Percentiles rank a stretch among this genome's conserved stretches.
These are phyloP conservation scores for Xylariaceae sp. DNA, from an alignment of 2,329 filamentous ascomycete genomes.

Conservation along the genomic window DNA sequence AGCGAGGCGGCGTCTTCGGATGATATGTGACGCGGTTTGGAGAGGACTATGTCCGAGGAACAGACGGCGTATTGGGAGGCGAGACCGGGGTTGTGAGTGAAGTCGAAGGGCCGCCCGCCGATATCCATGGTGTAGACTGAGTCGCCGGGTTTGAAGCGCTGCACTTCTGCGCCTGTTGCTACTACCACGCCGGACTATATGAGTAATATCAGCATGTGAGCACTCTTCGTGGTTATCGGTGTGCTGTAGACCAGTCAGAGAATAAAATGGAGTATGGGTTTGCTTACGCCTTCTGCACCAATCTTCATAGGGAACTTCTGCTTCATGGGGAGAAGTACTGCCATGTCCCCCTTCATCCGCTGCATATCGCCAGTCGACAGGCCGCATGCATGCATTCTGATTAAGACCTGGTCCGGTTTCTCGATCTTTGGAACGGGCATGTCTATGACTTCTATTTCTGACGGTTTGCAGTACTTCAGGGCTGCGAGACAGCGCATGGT, in stretches of 20 bases:
- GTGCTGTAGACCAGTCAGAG: not conserved
- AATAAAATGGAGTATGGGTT: not conserved
- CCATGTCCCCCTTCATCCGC: slow-evolving; percentile 31
- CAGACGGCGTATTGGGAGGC: slow-evolving; percentile 39
- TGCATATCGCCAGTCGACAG: slow-evolving; percentile 31
- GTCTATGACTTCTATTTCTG: slow-evolving; percentile 36
- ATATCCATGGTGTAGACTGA: slow-evolving; percentile 37
- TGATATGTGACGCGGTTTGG: slow-evolving; percentile 26
- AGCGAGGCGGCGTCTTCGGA: slow-evolving; percentile 37
- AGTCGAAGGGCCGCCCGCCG: slow-evolving; percentile 35
- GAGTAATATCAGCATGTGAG: not conserved
- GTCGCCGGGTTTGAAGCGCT: slow-evolving; percentile 29
- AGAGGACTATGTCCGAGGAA: slow-evolving; percentile 32
- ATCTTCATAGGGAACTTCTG: slow-evolving; percentile 17
- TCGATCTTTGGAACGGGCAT: slow-evolving; percentile 43
- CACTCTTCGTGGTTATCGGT: not conserved
- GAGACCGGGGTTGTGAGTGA: slow-evolving; percentile 28
- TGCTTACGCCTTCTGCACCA: slow-evolving; percentile 9
- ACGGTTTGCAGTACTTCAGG: slow-evolving; percentile 36
- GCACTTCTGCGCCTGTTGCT: slow-evolving; percentile 28
- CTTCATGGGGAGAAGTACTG: slow-evolving; percentile 29
- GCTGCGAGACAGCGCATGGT: slow-evolving; percentile 44
- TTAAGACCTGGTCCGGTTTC: slow-evolving; percentile 40
- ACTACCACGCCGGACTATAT: slow-evolving; percentile 28
- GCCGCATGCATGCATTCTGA: slow-evolving; percentile 4